Evolutionary conservation across 1,139 yeast species (phyloP), one percentile per base, ranked within the genome.

Genomic region (Blastobotrys serpentis): DNA sequence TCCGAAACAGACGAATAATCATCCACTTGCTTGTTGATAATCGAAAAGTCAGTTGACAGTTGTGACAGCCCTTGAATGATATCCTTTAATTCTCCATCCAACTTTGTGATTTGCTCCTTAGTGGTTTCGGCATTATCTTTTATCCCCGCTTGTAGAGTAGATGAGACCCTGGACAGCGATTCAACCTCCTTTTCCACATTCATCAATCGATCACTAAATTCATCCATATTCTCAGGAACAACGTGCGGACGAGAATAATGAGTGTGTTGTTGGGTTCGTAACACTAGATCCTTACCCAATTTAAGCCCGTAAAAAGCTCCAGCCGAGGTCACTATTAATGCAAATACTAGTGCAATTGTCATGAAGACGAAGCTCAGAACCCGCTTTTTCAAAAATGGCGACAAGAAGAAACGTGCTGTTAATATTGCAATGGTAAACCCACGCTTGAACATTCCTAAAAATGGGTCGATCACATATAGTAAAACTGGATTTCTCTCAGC

Each of bases 201-300:
- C 52, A 54, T 46, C 11, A 56, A 43, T 7, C 60, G 49, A 2
- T 32, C 39, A 4, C 52, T 47, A 19, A 51, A 44, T 13, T 55
- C 56, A 17, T 50, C 46, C 44, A 56, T 43, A 32, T 55, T 55
- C 13, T 47, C 50, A 6, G 60, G 59, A 14, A 49, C 52, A 5
- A 38, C 34, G 14, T 40, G 34, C 16, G 59, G 57, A 6, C 48
- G 23, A 17, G 14, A 18, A 19, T 36, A 36, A 11, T 36, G 40
- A 3, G 25, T 7, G 16, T 6, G 25, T 18, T 25, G 23, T 3
- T 6, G 10, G 13, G n/a, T 13, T n/a, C n/a, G n/a, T n/a, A n/a
- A n/a, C 14, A 36, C 13, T 25, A 36, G 23, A 8, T 19, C 14
- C 40, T 19, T 36, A n/a, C 40, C 40, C 25, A 17, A 4, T n/a